Conservation (phyloP, 345 rosid genomes). For the Tarenaya hassleriana region DNA sequence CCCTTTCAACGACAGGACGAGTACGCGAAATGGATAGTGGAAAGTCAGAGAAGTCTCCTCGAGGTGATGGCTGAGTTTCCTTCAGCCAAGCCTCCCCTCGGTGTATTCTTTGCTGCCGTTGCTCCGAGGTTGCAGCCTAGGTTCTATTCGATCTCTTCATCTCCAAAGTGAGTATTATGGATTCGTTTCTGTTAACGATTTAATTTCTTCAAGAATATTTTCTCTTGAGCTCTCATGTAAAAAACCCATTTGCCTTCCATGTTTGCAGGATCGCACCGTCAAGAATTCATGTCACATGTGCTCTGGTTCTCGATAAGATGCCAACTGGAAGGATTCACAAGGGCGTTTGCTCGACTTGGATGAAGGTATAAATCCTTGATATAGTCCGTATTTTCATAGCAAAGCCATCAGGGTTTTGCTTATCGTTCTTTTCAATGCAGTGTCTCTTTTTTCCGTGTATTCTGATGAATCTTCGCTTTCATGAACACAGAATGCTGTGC, state of each 20-base stretch:
- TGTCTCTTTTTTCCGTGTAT: constrained; percentile 4
- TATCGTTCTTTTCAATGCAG: neutral
- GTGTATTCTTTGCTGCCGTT: constrained; percentile 94
- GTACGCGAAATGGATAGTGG: constrained; percentile 80
- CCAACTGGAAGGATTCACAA: constrained; percentile 81
- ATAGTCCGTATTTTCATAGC: neutral
- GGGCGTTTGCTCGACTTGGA: constrained; percentile 97
- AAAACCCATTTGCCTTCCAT: constrained; percentile 3
- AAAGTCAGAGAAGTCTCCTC: constrained; percentile 88
- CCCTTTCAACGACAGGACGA: constrained; percentile 54
- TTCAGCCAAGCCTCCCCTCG: constrained; percentile 87
- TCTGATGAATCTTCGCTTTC: neutral
- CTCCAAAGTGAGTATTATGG: constrained; percentile 58
- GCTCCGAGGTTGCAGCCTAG: constrained; percentile 94
- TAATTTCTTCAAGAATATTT: neutral
- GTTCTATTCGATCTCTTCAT: constrained; percentile 94
- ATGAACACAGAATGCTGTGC: constrained; percentile 51
- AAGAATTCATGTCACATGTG: constrained; percentile 96
- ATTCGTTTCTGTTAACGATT: neutral
- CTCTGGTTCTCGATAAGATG: constrained; percentile 75
- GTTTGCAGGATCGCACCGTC: constrained; percentile 66
- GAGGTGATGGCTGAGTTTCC: constrained; percentile 96
- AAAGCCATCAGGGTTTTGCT: constrained; percentile 13
- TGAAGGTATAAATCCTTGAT: constrained; percentile 36
- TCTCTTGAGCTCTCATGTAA: neutral